phyloP scores from a whole-genome alignment of 331 rosid species.

The Quercus tomentella region DNA sequence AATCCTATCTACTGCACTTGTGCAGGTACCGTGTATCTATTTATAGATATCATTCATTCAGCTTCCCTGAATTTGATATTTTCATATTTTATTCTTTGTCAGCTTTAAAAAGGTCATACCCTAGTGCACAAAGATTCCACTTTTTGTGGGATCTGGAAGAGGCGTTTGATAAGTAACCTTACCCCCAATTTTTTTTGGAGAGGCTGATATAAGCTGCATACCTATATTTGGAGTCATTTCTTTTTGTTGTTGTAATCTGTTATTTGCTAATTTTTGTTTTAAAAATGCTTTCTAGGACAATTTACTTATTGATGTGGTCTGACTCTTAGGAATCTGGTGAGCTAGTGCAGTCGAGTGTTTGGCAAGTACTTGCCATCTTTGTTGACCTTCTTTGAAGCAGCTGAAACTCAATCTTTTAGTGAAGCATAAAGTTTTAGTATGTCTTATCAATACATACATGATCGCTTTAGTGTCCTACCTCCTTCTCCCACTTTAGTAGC shows the following conservation, averaged over 20 bases:
- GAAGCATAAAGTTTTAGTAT: background rate
- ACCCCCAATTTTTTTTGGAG: no score
- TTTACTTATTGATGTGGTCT: background rate
- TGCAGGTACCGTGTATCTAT: background rate
- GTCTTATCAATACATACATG: background rate
- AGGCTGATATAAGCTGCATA: no score
- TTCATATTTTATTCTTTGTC: background rate
- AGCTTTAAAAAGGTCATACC: background rate
- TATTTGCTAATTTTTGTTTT: background rate
- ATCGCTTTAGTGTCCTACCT: background rate
- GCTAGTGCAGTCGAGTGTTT: background rate
- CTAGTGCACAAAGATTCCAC: no score
- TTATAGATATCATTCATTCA: background rate
- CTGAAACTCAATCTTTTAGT: background rate
- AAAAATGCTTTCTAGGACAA: background rate
- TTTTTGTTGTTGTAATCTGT: background rate
- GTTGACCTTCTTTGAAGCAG: background rate
- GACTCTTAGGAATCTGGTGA: background rate
- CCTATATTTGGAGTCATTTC: background rate
- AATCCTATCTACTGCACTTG: background rate
- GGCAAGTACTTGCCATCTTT: background rate
- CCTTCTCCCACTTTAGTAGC: background rate
- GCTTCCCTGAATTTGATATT: background rate
- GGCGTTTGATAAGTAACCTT: no score
- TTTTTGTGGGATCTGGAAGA: no score